Evolutionary conservation across 2,329 filamentous ascomycete species (phyloP).

Genomic region (Claviceps citrina): DNA sequence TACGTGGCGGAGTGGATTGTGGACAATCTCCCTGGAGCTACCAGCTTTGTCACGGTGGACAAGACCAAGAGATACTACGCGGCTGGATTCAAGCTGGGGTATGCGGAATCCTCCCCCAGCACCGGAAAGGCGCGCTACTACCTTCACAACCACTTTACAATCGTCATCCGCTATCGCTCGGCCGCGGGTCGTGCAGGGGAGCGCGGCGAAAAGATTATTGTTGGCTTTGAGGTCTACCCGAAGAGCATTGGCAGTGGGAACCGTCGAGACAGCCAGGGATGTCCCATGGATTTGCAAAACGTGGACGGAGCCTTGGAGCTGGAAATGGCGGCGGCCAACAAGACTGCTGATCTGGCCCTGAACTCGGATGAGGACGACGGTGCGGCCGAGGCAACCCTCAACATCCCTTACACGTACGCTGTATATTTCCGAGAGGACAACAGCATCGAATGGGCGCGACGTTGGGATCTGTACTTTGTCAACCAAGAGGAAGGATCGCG

Average conservation of each 20-base stretch:
- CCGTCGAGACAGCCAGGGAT: slow-evolving; percentile 47
- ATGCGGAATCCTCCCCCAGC: slow-evolving; percentile 47
- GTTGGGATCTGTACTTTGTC: slow-evolving; percentile 83
- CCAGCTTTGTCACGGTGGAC: slow-evolving; percentile 75
- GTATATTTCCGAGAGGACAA: slow-evolving; percentile 79
- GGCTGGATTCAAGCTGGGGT: slow-evolving; percentile 77
- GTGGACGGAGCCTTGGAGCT: slow-evolving; percentile 53
- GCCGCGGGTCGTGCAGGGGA: slow-evolving; percentile 55
- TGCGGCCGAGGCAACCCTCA: slow-evolving; percentile 51
- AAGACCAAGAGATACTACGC: slow-evolving; percentile 78
- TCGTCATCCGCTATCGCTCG: slow-evolving; percentile 63
- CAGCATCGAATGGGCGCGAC: slow-evolving; percentile 63
- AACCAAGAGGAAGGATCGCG: slow-evolving; percentile 69
- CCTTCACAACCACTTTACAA: slow-evolving; percentile 77
- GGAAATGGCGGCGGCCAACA: slow-evolving; percentile 44
- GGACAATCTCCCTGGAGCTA: slow-evolving; percentile 78
- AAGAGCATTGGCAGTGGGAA: slow-evolving; percentile 57
- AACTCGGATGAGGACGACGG: slow-evolving; percentile 37
- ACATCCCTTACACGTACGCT: slow-evolving; percentile 74
- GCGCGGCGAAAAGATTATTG: slow-evolving; percentile 61
- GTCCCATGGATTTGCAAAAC: slow-evolving; percentile 50
- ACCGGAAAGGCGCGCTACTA: slow-evolving; percentile 51
- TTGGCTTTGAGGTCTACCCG: slow-evolving; percentile 80
- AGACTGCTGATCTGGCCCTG: slow-evolving; percentile 27
- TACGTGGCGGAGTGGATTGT: slow-evolving; percentile 91